Conservation (phyloP, 179 eudicot genomes). For the Vitellaria paradoxa region DNA sequence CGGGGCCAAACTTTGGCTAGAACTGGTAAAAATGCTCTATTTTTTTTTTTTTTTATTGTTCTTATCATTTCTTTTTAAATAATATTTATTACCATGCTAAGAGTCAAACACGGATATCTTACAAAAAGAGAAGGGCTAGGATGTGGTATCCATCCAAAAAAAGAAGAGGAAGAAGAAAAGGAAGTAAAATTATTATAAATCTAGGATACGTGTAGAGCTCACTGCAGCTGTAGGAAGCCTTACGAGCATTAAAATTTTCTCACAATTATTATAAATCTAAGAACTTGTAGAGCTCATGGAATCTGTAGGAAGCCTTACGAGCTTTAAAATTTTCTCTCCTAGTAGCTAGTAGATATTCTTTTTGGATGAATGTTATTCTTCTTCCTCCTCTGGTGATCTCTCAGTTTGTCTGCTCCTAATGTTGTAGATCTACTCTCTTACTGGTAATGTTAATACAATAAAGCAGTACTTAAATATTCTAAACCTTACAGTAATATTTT, state of each 20-base stretch:
- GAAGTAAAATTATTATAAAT: background rate
- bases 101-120: background rate
- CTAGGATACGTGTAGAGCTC: too few relatives aligned
- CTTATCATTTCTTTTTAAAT: background rate
- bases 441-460: background rate
- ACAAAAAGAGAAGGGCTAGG: background rate
- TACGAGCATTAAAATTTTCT: too few relatives aligned
- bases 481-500: background rate
- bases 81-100: background rate
- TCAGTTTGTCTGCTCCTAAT: background rate
- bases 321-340: background rate
- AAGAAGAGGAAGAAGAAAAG: background rate
- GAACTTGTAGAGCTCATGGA: background rate
- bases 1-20: slow-evolving; percentile 97
- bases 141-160: background rate
- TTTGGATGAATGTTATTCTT: background rate
- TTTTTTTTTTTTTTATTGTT: background rate
- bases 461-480: background rate
- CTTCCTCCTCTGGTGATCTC: background rate
- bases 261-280: background rate
- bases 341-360: background rate
- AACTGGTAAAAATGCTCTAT: slow-evolving; percentile 52
- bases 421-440: background rate
- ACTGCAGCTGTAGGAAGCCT: too few relatives aligned
- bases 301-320: background rate